Evolutionary conservation across 345 rosid genomes (phyloP).

Genomic region (Hibiscus mutabilis): DNA sequence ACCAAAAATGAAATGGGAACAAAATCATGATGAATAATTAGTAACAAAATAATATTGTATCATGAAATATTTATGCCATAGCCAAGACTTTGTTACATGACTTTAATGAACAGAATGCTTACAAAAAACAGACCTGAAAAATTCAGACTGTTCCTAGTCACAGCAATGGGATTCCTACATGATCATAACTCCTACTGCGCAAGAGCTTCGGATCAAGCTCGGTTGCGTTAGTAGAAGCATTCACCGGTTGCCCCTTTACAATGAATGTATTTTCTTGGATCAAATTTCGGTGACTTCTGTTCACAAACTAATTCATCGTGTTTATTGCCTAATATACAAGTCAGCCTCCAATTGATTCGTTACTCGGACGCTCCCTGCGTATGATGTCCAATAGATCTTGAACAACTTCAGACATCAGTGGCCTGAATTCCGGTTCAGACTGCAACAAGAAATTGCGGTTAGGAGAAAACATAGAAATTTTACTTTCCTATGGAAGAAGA

Average conservation of each 20-base stretch:
- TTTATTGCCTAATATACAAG: not conserved
- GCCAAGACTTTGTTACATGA: conserved; percentile 6
- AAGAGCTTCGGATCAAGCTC: no score
- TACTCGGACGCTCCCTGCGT: conserved; percentile 55
- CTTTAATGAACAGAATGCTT: conserved; percentile 10
- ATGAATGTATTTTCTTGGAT: not conserved
- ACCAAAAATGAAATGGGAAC: not conserved
- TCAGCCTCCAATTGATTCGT: conserved; percentile 49
- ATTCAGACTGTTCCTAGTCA: not conserved
- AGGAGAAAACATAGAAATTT: not conserved
- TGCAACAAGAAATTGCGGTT: conserved; percentile 23
- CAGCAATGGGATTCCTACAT: not conserved
- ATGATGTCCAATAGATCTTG: conserved; percentile 86
- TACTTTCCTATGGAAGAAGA: not conserved
- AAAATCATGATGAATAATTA: not conserved
- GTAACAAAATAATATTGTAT: not conserved
- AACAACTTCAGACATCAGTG: conserved; percentile 87
- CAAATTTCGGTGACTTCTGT: not conserved
- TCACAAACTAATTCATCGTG: not conserved
- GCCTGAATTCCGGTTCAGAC: conserved; percentile 83
- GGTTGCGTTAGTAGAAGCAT: not conserved
- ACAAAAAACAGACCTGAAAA: conserved; percentile 6
- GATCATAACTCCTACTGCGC: not conserved
- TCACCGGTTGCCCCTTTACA: not conserved
- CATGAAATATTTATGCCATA: conserved; percentile 12